Conservation (phyloP, 495 filamentous ascomycete genomes). For the Durotheca rogersii region DNA sequence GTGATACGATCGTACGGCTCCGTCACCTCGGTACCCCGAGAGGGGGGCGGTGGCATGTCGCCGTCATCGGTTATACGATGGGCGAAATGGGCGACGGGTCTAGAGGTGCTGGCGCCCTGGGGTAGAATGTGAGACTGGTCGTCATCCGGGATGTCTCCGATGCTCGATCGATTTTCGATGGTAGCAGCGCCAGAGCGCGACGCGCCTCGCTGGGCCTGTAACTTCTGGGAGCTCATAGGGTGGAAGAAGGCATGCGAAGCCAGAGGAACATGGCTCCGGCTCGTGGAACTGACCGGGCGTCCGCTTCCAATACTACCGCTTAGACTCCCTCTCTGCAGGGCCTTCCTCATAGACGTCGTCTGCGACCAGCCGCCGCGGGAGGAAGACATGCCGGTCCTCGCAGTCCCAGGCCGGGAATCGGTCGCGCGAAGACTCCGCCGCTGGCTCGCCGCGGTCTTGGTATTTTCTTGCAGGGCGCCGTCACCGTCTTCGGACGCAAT, state of each 20-base stretch:
- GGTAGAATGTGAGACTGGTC: slow-evolving; percentile 35
- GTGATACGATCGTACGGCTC: slow-evolving; percentile 65
- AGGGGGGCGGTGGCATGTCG: slow-evolving; percentile 61
- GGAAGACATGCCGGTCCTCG: slow-evolving; percentile 52
- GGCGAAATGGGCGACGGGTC: slow-evolving; percentile 40
- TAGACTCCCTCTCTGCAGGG: slow-evolving; percentile 43
- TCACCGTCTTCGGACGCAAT: slow-evolving; percentile 61
- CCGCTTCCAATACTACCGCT: slow-evolving; percentile 47
- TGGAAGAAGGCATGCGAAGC: slow-evolving; percentile 90
- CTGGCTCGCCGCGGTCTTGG: slow-evolving; percentile 34
- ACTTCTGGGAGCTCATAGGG: slow-evolving; percentile 93
- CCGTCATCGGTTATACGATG: slow-evolving; percentile 49
- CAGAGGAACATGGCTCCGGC: slow-evolving; percentile 85
- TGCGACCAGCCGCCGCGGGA: slow-evolving; percentile 52
- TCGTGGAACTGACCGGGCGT: slow-evolving; percentile 64
- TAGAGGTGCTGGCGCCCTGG: slow-evolving; percentile 53
- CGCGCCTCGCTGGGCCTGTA: slow-evolving; percentile 83
- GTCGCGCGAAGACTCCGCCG: slow-evolving; percentile 43
- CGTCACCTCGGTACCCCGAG: slow-evolving; percentile 77
- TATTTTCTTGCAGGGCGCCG: slow-evolving; percentile 35
- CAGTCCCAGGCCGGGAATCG: slow-evolving; percentile 52
- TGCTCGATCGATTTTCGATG: slow-evolving; percentile 39
- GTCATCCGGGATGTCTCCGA: slow-evolving; percentile 43
- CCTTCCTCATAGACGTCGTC: slow-evolving; percentile 48
- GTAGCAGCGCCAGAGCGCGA: slow-evolving; percentile 39